Conservation (phyloP, 1,139 yeast species). For the Suhomyces chickasaworum region DNA sequence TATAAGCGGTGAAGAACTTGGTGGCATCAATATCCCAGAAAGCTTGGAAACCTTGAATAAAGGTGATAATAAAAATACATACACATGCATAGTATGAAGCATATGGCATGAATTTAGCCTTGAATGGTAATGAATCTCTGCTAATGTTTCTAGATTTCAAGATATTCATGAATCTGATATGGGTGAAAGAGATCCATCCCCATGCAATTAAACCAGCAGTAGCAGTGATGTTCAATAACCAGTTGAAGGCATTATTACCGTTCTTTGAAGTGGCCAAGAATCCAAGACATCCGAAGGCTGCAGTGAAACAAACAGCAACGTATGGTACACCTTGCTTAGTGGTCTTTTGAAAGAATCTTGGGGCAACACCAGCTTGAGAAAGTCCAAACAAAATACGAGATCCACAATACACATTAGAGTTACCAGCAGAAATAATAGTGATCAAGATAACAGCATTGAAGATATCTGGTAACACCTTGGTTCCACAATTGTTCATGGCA, state of each 20-base stretch:
- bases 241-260: slow-evolving; percentile 73
- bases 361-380: slow-evolving; percentile 64
- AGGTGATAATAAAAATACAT: slow-evolving; percentile 53
- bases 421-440: slow-evolving; percentile 77
- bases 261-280: slow-evolving; percentile 61
- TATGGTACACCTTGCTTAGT: slow-evolving; percentile 70
- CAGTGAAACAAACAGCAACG: slow-evolving; percentile 57
- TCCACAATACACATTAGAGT: slow-evolving; percentile 78
- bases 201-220: slow-evolving; percentile 76
- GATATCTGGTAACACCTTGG: slow-evolving; percentile 65
- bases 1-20: slow-evolving; percentile 65
- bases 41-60: slow-evolving; percentile 71
- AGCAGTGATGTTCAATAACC: slow-evolving; percentile 82
- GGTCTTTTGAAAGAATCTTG: slow-evolving; percentile 52
- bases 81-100: slow-evolving; percentile 60
- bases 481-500: slow-evolving; percentile 69
- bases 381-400: slow-evolving; percentile 71
- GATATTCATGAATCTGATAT: slow-evolving; percentile 67
- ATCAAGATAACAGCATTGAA: slow-evolving; percentile 73
- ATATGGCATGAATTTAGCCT: slow-evolving; percentile 67
- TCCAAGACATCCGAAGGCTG: slow-evolving; percentile 66
- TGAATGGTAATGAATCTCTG: slow-evolving; percentile 67
- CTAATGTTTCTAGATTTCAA: slow-evolving; percentile 55
- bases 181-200: slow-evolving; percentile 68
- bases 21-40: slow-evolving; percentile 58